A percentile compares a stretch with the other conserved stretches of the same genome.
These are phyloP conservation scores for Penicillium palitans DNA, from an alignment of 2,329 filamentous ascomycete species.

Conservation along the genomic window DNA sequence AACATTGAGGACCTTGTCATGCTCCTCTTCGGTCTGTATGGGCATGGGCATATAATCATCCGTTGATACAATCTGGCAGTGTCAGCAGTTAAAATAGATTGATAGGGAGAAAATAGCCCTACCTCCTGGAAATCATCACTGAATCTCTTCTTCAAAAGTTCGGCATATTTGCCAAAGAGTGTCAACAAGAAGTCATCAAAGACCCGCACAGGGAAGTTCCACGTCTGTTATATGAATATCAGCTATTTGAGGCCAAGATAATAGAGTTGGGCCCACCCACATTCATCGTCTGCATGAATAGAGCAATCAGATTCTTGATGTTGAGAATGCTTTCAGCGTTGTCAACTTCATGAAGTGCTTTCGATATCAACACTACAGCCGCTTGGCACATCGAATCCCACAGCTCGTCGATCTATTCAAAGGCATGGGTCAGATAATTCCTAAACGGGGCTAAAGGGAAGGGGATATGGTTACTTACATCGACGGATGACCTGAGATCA, in stretches of 20 bases:
- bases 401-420: constrained; percentile 78
- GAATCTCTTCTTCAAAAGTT: constrained; percentile 84
- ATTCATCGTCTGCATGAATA: constrained; percentile 99
- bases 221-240: constrained; percentile 59
- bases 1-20: constrained; percentile 92
- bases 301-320: constrained; percentile 85
- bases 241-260: constrained; percentile 4
- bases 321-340: constrained; percentile 90
- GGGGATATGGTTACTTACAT: constrained; percentile 56
- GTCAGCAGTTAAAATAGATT: constrained; percentile 11
- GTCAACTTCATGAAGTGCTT: constrained; percentile 73
- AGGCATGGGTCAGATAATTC: constrained; percentile 14
- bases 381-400: constrained; percentile 98
- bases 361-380: constrained; percentile 77
- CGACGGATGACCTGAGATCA: constrained; percentile 75
- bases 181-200: constrained; percentile 84
- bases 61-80: constrained; percentile 65
- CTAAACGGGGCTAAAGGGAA: constrained; percentile 27
- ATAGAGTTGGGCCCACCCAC: constrained; percentile 47
- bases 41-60: constrained; percentile 99
- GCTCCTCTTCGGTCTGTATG: constrained; percentile 85
- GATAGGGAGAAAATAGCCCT: constrained; percentile 13
- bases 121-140: constrained; percentile 95
- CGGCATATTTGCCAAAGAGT: constrained; percentile 90
- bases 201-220: constrained; percentile 80